Evolutionary conservation across 2,329 filamentous ascomycete genomes (phyloP), one percentile per base, ranked within the genome.

Genomic region (Emericellopsis cladophorae): DNA sequence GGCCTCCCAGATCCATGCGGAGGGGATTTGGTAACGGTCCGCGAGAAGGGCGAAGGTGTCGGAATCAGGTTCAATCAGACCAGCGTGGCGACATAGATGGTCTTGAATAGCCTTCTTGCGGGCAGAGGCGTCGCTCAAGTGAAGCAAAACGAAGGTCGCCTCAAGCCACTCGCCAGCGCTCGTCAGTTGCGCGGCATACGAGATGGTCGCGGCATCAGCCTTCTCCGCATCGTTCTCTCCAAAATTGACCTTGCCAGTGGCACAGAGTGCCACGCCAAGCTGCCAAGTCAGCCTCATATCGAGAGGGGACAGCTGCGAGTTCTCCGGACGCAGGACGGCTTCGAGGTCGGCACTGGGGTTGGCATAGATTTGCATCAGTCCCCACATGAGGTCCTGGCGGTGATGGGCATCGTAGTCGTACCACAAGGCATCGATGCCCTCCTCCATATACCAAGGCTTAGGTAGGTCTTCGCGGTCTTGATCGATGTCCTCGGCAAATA

Each of bases 251-350:
- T 59, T 68, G 51, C 67, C 67, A 44, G 66, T 68, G 24, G 61
- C 68, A 41, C 57, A 61, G 42, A 88, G 66, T 3, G 79, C 74
- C 45, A 83, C 80, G 42, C 84, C 79, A 12, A 98, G 71, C 58
- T 95, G 89, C 80, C 92, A 98, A 29, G 77, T 79, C 12, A 95
- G 65, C 10, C 88, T 76, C 48, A 79, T 77, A 48, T 89, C 80
- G 39, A 93, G 65, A 4, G 81, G 79, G 29, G 84, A 81, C 11
- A 85, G 71, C 44, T 84, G 83, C 1, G 84, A 77, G 47, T 86
- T 86, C 51, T 86, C 79, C 0, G 88, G 84, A 12, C 81, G 74
- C 26, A 95, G 64, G 14, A 88, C 70, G 31, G 81, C 75, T 49
- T 86, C 84, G 3, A 93, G 56, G 38, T 72, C 67, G 35, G 62